Base-by-base conservation (phyloP, 2,329 filamentous ascomycete genomes). In the Colletotrichum liriopes region DNA sequence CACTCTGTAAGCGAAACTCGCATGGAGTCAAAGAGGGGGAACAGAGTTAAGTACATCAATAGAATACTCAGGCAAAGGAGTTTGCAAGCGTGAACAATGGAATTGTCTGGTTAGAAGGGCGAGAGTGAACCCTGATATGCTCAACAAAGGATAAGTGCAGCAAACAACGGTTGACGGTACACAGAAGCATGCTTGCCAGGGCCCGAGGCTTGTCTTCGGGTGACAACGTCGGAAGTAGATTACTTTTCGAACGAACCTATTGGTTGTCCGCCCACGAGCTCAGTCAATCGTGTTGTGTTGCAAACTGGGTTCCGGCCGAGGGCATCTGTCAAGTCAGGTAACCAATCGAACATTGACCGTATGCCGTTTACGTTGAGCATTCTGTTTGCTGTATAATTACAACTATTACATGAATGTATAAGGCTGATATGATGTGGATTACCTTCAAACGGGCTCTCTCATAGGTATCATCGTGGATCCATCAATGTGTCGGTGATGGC, bases 131-230 rank as follows among this genome's bases (percentile, higher is more conserved):
- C 37, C 11, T 7, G 16, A 29, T 11, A 16, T 18, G 35, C 55
- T 58, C 55, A 41, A 39, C 55, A 58, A 41, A 58, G n/a, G 55
- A 58, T 41, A 39, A 18, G 12, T 41, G n/a, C 55, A 58, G 55
- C 55, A 58, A 58, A n/a, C 55, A 41, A 58, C 8, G n/a, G 35
- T 26, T 26, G 35, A 58, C 35, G n/a, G 55, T n/a, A 14, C n/a
- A 41, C 55, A 20, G n/a, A n/a, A 18, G 14, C 12, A 4, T 39
- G n/a, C 8, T 58, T 41, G n/a, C 37, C 37, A 26, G 23, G 55
- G 26, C 35, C 55, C 55, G 29, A 41, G 37, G 12, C n/a, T 58
- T 14, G 35, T 23, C 23, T 26, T 58, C n/a, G 55, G 35, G 37
- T 41, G 55, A 41, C 37, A 41, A 18, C 6, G n/a, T 26, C 2